Percentiles rank a stretch among this genome's conserved stretches.
Conservation (phyloP, 2,329 filamentous ascomycete genomes). For the Tolypocladium nubicola region DNA sequence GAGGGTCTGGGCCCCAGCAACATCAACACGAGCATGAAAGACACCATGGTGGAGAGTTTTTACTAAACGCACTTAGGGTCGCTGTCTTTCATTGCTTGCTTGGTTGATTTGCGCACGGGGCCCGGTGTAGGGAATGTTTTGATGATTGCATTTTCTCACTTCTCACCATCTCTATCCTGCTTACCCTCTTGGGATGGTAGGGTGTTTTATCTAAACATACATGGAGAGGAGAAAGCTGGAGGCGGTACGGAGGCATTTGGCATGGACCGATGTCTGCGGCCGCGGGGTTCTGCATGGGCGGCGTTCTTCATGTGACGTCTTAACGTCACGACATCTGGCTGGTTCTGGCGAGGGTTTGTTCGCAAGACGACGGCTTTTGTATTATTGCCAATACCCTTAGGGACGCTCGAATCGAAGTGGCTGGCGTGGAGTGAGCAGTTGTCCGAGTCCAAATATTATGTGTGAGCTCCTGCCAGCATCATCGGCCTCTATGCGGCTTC, state of each 20-base stretch:
- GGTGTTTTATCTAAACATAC: neutral
- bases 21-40: conserved; percentile 81
- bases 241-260: neutral
- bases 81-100: conserved; percentile 7
- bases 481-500: neutral
- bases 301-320: neutral
- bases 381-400: neutral
- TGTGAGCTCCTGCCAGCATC: neutral
- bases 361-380: neutral
- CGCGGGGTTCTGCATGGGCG: neutral
- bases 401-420: neutral
- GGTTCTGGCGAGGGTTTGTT: neutral
- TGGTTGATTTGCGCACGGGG: conserved; percentile 3
- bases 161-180: neutral
- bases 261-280: neutral
- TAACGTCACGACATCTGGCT: neutral
- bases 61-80: conserved; percentile 52
- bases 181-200: conserved; percentile 2
- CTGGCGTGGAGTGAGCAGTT: neutral
- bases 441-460: neutral
- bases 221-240: neutral
- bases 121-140: conserved; percentile 5
- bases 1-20: conserved; percentile 71
- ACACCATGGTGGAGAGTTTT: conserved; percentile 98
- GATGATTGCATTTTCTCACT: neutral